Evolutionary conservation across 176 grass and related monocot genomes (phyloP), one percentile per base, ranked within the genome.

Genomic region (Rhipidocladum racemiflorum): DNA sequence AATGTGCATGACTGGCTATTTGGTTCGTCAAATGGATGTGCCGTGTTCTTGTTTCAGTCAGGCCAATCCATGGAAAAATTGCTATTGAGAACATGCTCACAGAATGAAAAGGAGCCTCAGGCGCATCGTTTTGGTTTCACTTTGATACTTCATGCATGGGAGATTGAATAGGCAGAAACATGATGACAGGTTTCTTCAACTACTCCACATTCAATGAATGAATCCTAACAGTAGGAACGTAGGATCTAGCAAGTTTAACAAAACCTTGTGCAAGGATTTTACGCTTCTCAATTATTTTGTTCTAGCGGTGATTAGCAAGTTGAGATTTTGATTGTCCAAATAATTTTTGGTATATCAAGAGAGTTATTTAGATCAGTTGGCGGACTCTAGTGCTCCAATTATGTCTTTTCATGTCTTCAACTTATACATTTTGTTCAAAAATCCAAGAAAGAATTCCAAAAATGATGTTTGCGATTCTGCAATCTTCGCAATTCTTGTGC

Each of bases 1-100:
- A 86, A 92, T 65, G 83, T 92, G 16, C 87, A 89, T 5, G 77
- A 71, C 49, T 92, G 87, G 87, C 70, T 92, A 34, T 92, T 89
- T 53, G 65, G 84, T 76, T 51, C 83, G 10, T 55, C 75, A 2
- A 81, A 68, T 61, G 84, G 84, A 35, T 55, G 72, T 25, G 90
- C 87, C 0, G 87, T 92, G 40, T 92, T 92, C 82, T 72, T 92
- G 83, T 89, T 92, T 79, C 90, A 85, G 34, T 82, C 90, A 12
- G 83, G 86, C 6, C 66, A 85, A 6, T 88, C 86, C 27, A 75
- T 85, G 76, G 75, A 86, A 39, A 92, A 84, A 23, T 54, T 57
- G 39, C 72, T 86, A 49, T 46, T 20, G 28, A 71, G 79, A 34
- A 42, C 90, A 13, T 74, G 35, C 66, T 89, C 86, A 6, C 74